Conservation (phyloP, 225 moss, liverwort and hornwort genomes). For the Marchantia paleacea region DNA sequence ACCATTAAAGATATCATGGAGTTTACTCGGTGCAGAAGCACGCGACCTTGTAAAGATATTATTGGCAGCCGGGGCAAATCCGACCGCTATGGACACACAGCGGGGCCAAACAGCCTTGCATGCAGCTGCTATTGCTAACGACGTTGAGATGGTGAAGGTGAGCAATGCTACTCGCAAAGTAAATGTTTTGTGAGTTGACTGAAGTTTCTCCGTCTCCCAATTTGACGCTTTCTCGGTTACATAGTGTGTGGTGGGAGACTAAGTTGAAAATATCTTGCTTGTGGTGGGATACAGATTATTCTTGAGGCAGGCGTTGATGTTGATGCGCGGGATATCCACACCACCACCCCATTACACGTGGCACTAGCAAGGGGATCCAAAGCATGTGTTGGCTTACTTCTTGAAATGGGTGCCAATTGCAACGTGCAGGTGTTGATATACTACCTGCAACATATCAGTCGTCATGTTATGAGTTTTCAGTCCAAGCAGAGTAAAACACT, state of each 20-base stretch:
- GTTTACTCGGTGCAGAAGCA: slow-evolving; percentile 38
- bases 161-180: neutral
- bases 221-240: neutral
- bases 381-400: slow-evolving; percentile 47
- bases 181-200: neutral
- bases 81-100: slow-evolving; percentile 43
- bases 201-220: neutral
- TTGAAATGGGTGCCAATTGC: slow-evolving; percentile 43
- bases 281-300: slow-evolving; percentile 36
- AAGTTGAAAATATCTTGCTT: slow-evolving; percentile 1
- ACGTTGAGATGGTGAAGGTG: slow-evolving; percentile 54
- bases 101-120: slow-evolving; percentile 53
- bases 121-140: slow-evolving; percentile 54
- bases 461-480: too few relatives aligned
- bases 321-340: slow-evolving; percentile 48
- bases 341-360: slow-evolving; percentile 48
- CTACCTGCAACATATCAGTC: neutral
- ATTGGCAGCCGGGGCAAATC: slow-evolving; percentile 45
- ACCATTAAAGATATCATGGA: slow-evolving; percentile 4
- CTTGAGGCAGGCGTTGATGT: slow-evolving; percentile 48
- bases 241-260: neutral
- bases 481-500: neutral
- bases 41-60: slow-evolving; percentile 45
- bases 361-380: slow-evolving; percentile 51
- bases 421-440: slow-evolving; percentile 43